Percentiles rank a stretch among this genome's conserved stretches.
These are phyloP conservation scores for Sporothrix luriei DNA, from an alignment of 2,329 filamentous ascomycete genomes.

Conservation along the genomic window DNA sequence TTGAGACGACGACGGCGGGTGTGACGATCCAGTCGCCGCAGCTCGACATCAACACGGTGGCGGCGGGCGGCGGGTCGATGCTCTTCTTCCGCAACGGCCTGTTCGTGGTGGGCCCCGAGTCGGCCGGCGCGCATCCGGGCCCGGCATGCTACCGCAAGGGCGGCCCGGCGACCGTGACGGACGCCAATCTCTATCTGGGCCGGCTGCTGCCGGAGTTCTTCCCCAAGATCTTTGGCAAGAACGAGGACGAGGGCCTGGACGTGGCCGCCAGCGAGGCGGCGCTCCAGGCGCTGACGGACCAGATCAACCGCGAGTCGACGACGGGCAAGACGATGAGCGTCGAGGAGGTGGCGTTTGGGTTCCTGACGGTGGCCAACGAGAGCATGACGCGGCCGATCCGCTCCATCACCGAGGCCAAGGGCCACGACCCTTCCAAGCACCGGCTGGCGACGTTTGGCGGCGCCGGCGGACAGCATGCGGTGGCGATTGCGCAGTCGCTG, in stretches of 20 bases:
- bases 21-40: constrained; percentile 92
- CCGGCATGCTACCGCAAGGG: constrained; percentile 90
- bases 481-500: constrained; percentile 83
- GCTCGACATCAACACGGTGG: constrained; percentile 92
- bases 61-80: constrained; percentile 81
- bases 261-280: constrained; percentile 71
- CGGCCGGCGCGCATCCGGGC: constrained; percentile 83
- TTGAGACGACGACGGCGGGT: constrained; percentile 77
- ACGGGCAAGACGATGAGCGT: constrained; percentile 69
- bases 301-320: constrained; percentile 70
- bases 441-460: constrained; percentile 91
- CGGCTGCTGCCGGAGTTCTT: constrained; percentile 88
- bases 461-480: constrained; percentile 86
- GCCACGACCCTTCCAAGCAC: constrained; percentile 87
- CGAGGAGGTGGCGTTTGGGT: constrained; percentile 87
- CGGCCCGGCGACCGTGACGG: constrained; percentile 87
- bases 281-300: constrained; percentile 72
- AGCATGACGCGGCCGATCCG: constrained; percentile 89
- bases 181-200: constrained; percentile 85
- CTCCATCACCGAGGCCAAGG: constrained; percentile 87
- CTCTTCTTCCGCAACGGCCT: constrained; percentile 88
- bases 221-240: constrained; percentile 90
- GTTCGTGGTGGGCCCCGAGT: constrained; percentile 88
- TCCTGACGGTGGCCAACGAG: constrained; percentile 87
- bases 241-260: constrained; percentile 81